Percentiles rank a stretch among this genome's conserved stretches.
Evolutionary conservation across 495 filamentous ascomycete species (phyloP).

Genomic region (Thozetella sp.): DNA sequence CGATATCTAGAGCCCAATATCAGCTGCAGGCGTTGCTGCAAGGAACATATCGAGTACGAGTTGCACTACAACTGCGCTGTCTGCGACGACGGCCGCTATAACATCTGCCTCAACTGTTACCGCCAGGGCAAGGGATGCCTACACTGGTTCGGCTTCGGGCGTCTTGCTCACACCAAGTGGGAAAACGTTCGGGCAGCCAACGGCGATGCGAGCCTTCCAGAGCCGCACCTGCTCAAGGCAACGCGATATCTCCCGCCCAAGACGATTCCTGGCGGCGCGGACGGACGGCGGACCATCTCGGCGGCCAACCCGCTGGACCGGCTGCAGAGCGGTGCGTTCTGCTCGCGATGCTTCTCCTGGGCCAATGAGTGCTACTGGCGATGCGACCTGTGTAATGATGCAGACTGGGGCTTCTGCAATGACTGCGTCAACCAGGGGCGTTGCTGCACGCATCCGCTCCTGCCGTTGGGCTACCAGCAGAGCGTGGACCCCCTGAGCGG

Average conservation of each 20-base stretch:
- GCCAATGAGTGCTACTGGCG: constrained; percentile 83
- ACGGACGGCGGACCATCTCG: constrained; percentile 53
- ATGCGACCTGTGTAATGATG: constrained; percentile 81
- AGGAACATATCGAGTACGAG: constrained; percentile 72
- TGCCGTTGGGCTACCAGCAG: constrained; percentile 58
- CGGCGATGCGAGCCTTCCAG: constrained; percentile 32
- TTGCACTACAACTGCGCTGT: constrained; percentile 76
- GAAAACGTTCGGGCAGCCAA: constrained; percentile 26
- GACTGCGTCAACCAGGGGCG: constrained; percentile 75
- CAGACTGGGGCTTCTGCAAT: constrained; percentile 91
- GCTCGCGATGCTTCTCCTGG: constrained; percentile 68
- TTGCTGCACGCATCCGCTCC: constrained; percentile 75
- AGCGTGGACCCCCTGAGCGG: constrained; percentile 4
- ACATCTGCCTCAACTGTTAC: constrained; percentile 81
- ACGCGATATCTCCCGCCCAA: constrained; percentile 66
- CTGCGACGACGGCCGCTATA: constrained; percentile 70
- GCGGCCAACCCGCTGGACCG: constrained; percentile 65
- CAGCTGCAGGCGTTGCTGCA: constrained; percentile 68
- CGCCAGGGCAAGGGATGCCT: constrained; percentile 72
- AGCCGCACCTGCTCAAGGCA: constrained; percentile 68
- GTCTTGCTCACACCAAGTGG: constrained; percentile 63
- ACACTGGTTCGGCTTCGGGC: constrained; percentile 77
- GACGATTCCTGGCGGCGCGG: constrained; percentile 40
- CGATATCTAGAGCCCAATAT: constrained; percentile 72
- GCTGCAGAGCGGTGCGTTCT: constrained; percentile 82